Base-by-base conservation (phyloP, 805 yeast genomes). In the Ogataea trehalophila region DNA sequence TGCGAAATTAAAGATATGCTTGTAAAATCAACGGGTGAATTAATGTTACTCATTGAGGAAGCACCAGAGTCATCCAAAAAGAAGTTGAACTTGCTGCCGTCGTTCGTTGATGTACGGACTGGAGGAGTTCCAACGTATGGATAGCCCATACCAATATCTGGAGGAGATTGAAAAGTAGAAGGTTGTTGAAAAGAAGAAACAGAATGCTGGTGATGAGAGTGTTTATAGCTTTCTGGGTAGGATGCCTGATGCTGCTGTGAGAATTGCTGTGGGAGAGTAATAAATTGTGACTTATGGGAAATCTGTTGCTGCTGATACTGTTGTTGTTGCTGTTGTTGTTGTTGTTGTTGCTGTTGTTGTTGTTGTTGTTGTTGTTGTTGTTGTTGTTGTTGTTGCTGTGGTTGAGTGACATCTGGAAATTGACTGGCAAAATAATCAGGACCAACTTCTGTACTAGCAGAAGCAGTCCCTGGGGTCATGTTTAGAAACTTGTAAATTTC, bases 401-500 rank as follows among this genome's bases (percentile, higher is more conserved):
- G 33, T 7, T 35, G 16, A 15, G n/a, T 20, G 37, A 26, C 26
- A 23, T 39, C 33, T 14, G 16, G 18, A 17, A 37, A 41, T 20
- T 41, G 45, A 26, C 15, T 33, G 16, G 45, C 38, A 34, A 49
- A 49, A 36, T 49, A 50, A 29, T 50, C 53, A 15, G 38, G 15
- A 2, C 44, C n/a, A 11, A 42, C 20, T 13, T 46, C 51, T n/a
- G 41, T 48, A 38, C n/a, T 22, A 29, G 46, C 39, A n/a, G 33
- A 33, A 7, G 42, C 41, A 15, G 45, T 34, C 14, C 44, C 47
- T 5, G 51, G 51, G 2, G 55, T 49, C n/a, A 51, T 37, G 20
- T 49, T 48, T 17, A 51, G 20, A 31, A 47, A 48, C 33, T 46
- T 43, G 38, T 44, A 48, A 2, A 48, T 39, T 11, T 51, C 50